Conservation (phyloP, 2,329 filamentous ascomycete species). For the Penicillium griseofulvum region DNA sequence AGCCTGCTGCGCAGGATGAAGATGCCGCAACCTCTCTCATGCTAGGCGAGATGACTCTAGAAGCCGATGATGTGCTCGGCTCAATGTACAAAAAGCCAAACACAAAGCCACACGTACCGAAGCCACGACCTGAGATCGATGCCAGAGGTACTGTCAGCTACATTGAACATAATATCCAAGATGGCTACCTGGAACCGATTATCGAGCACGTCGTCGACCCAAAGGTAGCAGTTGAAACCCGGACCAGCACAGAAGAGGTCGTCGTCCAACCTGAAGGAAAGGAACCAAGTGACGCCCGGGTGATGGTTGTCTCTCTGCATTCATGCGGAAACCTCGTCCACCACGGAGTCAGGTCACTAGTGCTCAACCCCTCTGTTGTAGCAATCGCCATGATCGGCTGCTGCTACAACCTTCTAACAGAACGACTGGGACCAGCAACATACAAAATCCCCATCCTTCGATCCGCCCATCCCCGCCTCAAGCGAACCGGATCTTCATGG, state of each 20-base stretch:
- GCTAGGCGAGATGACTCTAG: conserved; percentile 35
- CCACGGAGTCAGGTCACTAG: conserved; percentile 81
- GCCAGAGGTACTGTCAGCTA: conserved; percentile 40
- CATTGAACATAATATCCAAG: conserved; percentile 46
- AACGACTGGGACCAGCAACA: conserved; percentile 79
- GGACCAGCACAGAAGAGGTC: conserved; percentile 1
- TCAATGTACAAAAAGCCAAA: conserved; percentile 3
- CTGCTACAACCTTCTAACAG: conserved; percentile 95
- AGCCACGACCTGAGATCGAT: conserved; percentile 16
- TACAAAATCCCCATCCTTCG: conserved; percentile 79
- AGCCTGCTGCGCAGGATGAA: conserved; percentile 20
- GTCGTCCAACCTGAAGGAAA: conserved; percentile 3
- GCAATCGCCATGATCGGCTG: conserved; percentile 96
- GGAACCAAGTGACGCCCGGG: conserved; percentile 27
- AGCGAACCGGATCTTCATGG: conserved; percentile 65
- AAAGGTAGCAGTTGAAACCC: conserved; percentile 1
- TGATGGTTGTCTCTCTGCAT: conserved; percentile 93
- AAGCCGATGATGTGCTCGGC: conserved; percentile 28
- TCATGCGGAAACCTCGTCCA: conserved; percentile 98
- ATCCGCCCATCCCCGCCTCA: conserved; percentile 68
- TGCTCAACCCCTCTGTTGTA: conserved; percentile 77
- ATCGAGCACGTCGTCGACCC: conserved; percentile 36
- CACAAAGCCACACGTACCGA: conserved; percentile 8
- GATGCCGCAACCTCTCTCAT: conserved; percentile 31
- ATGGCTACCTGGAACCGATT: conserved; percentile 43